phyloP scores from a whole-genome alignment of 352 stramenopile genomes.

The Detonula confervacea region DNA sequence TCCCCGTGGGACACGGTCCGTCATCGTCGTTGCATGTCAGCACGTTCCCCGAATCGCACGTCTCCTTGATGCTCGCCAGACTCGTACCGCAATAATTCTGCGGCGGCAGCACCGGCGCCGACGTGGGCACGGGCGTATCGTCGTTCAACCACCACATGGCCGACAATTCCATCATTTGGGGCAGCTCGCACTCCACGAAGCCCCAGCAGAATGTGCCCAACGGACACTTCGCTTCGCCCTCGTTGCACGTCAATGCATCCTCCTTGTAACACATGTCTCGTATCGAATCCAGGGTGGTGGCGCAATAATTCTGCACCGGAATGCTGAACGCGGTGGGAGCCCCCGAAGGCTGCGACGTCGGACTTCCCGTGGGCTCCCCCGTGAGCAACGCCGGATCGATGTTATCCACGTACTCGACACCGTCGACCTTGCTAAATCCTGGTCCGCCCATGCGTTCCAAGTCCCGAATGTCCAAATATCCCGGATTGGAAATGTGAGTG shows the following conservation, averaged over 20 bases:
- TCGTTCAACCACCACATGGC: not conserved
- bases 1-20: not conserved
- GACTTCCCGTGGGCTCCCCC: not conserved
- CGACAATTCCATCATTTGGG: not conserved
- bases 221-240: not conserved
- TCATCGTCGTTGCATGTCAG: conserved; percentile 1
- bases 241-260: not conserved
- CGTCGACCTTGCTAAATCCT: conserved; percentile 8
- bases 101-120: not conserved
- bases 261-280: not conserved
- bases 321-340: not conserved
- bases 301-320: conserved; percentile 1
- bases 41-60: not conserved
- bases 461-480: conserved; percentile 4
- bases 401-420: conserved; percentile 15
- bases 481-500: conserved; percentile 42
- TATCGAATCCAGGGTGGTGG: not conserved
- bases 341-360: not conserved
- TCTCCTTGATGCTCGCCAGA: not conserved
- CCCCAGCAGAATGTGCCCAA: not conserved
- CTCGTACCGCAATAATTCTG: conserved; percentile 8
- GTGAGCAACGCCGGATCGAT: not conserved
- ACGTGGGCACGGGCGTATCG: not conserved
- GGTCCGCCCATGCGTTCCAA: conserved; percentile 45
- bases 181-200: not conserved